These are phyloP conservation scores for Penicillium polonicum DNA, from an alignment of 2,329 filamentous ascomycete species.

Conservation along the genomic window DNA sequence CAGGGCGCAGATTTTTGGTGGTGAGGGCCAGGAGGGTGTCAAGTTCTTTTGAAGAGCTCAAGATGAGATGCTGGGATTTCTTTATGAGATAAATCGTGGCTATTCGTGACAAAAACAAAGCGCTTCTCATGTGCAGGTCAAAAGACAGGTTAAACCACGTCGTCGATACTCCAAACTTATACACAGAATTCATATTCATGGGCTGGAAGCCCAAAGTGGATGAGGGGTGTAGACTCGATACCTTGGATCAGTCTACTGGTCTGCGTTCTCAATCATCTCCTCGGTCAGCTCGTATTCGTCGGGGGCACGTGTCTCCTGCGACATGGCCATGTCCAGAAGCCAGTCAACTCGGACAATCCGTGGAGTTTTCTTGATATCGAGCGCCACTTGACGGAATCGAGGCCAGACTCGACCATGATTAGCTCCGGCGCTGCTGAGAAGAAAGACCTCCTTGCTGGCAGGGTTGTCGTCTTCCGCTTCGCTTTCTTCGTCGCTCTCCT, in stretches of 20 bases:
- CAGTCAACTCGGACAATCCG: slow-evolving; percentile 83
- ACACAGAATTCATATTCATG: slow-evolving; percentile 1
- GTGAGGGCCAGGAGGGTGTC: slow-evolving; percentile 82
- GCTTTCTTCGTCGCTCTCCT: slow-evolving; percentile 37
- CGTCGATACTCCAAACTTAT: slow-evolving; percentile 6
- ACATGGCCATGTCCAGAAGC: slow-evolving; percentile 86
- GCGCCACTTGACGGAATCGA: slow-evolving; percentile 76
- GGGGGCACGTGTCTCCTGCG: slow-evolving; percentile 71
- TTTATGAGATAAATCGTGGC: slow-evolving; percentile 21
- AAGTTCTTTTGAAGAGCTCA: slow-evolving; percentile 78
- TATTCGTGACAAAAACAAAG: slow-evolving; percentile 24
- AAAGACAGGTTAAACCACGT: slow-evolving; percentile 6
- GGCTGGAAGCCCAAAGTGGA: background rate
- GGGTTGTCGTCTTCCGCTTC: slow-evolving; percentile 61
- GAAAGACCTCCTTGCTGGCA: slow-evolving; percentile 71
- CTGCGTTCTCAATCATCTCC: slow-evolving; percentile 26
- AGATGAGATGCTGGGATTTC: slow-evolving; percentile 7
- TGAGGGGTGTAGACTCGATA: background rate
- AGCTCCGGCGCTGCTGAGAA: slow-evolving; percentile 67
- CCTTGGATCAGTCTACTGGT: slow-evolving; percentile 18
- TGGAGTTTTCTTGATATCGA: slow-evolving; percentile 73
- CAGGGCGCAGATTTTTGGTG: slow-evolving; percentile 90
- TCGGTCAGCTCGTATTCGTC: slow-evolving; percentile 56
- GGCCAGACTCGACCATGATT: slow-evolving; percentile 75
- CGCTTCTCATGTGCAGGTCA: slow-evolving; percentile 11